These are phyloP conservation scores for Dalechampia spathulata DNA, from an alignment of 441 rosid genomes.

Conservation along the genomic window DNA sequence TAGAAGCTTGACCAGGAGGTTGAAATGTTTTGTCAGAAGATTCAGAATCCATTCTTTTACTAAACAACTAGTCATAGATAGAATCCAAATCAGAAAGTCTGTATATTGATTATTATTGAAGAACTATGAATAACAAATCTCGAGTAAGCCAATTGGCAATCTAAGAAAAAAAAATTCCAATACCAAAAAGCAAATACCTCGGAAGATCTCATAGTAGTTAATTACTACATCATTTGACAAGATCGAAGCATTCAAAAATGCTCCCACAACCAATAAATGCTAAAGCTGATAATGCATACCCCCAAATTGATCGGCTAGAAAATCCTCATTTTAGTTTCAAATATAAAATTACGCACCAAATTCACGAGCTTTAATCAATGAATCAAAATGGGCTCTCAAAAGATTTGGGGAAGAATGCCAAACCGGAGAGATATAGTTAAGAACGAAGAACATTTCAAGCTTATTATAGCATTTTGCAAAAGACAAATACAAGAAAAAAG, in stretches of 20 bases:
- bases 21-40: slow-evolving; percentile 31
- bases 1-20: slow-evolving; percentile 8
- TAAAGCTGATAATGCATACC: neutral
- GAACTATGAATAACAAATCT: too few species aligned
- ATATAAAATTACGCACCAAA: neutral
- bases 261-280: neutral
- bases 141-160: neutral
- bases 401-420: neutral
- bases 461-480: too few species aligned
- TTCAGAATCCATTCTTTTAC: slow-evolving; percentile 38
- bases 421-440: neutral
- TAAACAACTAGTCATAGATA: neutral
- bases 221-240: neutral
- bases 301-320: neutral
- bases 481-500: too few species aligned
- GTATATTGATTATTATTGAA: too few species aligned
- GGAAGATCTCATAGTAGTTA: neutral
- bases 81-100: neutral
- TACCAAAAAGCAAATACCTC: neutral
- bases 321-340: too few species aligned
- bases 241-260: neutral
- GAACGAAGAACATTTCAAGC: neutral
- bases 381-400: neutral
- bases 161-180: neutral
- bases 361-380: neutral